A percentile compares a stretch with the other conserved stretches of the same genome.
These are phyloP conservation scores for Blastobotrys americana DNA, from an alignment of 805 yeast species.

Conservation along the genomic window DNA sequence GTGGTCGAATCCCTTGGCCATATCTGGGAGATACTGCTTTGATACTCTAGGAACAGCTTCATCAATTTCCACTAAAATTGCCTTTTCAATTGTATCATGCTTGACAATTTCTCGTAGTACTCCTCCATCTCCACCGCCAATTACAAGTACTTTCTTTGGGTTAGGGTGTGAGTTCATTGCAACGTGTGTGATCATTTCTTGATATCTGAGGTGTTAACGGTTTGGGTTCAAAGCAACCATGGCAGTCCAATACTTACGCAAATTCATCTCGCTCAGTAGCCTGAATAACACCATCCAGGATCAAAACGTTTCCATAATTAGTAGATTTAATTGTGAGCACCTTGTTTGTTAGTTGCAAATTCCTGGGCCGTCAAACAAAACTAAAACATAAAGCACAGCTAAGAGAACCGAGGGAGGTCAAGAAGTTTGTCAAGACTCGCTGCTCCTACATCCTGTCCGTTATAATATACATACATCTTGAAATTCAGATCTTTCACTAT, in stretches of 20 bases:
- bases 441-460: too few species aligned
- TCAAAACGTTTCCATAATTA: conserved; percentile 91
- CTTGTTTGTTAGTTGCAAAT: conserved; percentile 5
- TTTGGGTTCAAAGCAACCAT: too few species aligned
- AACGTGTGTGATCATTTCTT: conserved; percentile 95
- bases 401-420: background rate
- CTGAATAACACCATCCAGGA: conserved; percentile 90
- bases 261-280: conserved; percentile 97
- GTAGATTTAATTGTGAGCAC: conserved; percentile 84
- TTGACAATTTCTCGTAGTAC: conserved; percentile 91
- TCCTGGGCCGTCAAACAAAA: background rate
- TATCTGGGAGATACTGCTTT: conserved; percentile 78
- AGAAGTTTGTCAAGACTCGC: too few species aligned
- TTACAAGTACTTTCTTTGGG: conserved; percentile 88
- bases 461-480: conserved; percentile 71
- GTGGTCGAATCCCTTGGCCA: conserved; percentile 77
- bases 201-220: conserved; percentile 41
- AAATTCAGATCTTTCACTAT: conserved; percentile 77
- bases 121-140: conserved; percentile 99
- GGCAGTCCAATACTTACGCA: conserved; percentile 37
- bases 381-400: background rate
- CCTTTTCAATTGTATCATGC: conserved; percentile 80
- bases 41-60: conserved; percentile 85
- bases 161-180: conserved; percentile 89
- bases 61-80: conserved; percentile 89